phyloP scores from a whole-genome alignment of 1,139 yeast genomes.

The Debaryomyces robertsiae region DNA sequence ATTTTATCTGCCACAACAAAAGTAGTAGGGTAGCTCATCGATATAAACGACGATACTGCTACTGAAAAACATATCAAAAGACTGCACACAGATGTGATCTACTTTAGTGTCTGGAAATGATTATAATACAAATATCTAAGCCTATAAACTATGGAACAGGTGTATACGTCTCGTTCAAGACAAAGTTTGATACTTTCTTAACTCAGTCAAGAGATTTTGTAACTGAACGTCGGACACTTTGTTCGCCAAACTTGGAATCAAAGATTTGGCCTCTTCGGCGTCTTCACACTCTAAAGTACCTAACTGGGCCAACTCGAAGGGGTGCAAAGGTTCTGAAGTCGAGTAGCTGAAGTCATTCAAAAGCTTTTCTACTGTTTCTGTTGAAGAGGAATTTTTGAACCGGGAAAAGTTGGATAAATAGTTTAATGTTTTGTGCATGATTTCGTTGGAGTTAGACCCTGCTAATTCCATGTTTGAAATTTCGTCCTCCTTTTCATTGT shows the following conservation, averaged over 20 bases:
- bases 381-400: conserved; percentile 88
- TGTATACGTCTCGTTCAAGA: conserved; percentile 21
- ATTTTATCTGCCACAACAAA: no score
- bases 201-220: conserved; percentile 83
- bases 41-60: no score
- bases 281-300: conserved; percentile 96
- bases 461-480: conserved; percentile 71
- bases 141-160: conserved; percentile 4
- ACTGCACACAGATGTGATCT: conserved; percentile 2
- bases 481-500: conserved; percentile 58
- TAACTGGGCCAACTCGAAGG: conserved; percentile 93
- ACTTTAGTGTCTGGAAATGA: background rate
- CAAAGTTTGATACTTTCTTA: conserved; percentile 63
- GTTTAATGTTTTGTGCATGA: conserved; percentile 88
- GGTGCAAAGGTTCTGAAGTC: conserved; percentile 69
- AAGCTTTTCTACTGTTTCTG: conserved; percentile 88
- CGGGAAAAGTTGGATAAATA: conserved; percentile 84
- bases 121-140: conserved; percentile 9
- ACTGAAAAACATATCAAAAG: conserved; percentile 6
- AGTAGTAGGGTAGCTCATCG: no score
- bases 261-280: conserved; percentile 94
- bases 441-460: conserved; percentile 62
- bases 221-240: conserved; percentile 87
- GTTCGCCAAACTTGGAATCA: conserved; percentile 80
- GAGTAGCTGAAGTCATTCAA: conserved; percentile 69